A percentile compares a stretch with the other conserved stretches of the same genome.
Conservation (phyloP, 495 filamentous ascomycete species). For the Friedmanniomyces simplex region DNA sequence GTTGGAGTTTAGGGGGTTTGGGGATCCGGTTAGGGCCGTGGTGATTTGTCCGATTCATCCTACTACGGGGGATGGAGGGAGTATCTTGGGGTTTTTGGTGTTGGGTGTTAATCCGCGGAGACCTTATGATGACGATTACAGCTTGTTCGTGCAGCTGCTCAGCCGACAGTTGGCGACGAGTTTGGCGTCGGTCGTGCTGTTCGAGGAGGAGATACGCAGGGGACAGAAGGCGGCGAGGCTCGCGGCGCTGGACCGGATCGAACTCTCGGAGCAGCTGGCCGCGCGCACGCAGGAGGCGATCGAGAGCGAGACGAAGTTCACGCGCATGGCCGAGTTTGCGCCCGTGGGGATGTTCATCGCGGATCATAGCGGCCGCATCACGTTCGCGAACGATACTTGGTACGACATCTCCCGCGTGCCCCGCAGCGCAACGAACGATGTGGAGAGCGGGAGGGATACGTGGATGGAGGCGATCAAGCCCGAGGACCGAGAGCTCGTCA, state of each 20-base stretch:
- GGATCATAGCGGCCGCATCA: slow-evolving; percentile 48
- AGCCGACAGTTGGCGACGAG: slow-evolving; percentile 59
- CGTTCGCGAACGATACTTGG: slow-evolving; percentile 66
- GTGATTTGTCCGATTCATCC: slow-evolving; percentile 63
- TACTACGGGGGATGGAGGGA: slow-evolving; percentile 45
- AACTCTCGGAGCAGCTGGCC: slow-evolving; percentile 56
- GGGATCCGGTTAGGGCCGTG: slow-evolving; percentile 50
- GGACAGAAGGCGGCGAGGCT: slow-evolving; percentile 55
- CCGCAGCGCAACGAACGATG: slow-evolving; percentile 30
- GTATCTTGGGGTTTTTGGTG: slow-evolving; percentile 56
- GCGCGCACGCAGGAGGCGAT: slow-evolving; percentile 55
- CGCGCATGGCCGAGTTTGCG: slow-evolving; percentile 62
- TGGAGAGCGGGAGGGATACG: slow-evolving; percentile 24
- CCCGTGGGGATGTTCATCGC: slow-evolving; percentile 67
- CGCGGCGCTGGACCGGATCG: slow-evolving; percentile 53
- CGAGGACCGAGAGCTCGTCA: slow-evolving; percentile 47
- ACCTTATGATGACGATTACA: slow-evolving; percentile 60
- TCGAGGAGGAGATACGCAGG: slow-evolving; percentile 61
- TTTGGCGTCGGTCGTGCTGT: slow-evolving; percentile 59
- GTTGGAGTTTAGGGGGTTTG: slow-evolving; percentile 53
- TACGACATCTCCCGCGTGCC: slow-evolving; percentile 54
- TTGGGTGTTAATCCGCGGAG: slow-evolving; percentile 59
- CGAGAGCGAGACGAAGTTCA: slow-evolving; percentile 63
- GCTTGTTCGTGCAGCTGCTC: slow-evolving; percentile 58
- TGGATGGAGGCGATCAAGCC: slow-evolving; percentile 60